These are phyloP conservation scores for Chlorella variabilis DNA, from an alignment of 163 green algal genomes.

Conservation along the genomic window DNA sequence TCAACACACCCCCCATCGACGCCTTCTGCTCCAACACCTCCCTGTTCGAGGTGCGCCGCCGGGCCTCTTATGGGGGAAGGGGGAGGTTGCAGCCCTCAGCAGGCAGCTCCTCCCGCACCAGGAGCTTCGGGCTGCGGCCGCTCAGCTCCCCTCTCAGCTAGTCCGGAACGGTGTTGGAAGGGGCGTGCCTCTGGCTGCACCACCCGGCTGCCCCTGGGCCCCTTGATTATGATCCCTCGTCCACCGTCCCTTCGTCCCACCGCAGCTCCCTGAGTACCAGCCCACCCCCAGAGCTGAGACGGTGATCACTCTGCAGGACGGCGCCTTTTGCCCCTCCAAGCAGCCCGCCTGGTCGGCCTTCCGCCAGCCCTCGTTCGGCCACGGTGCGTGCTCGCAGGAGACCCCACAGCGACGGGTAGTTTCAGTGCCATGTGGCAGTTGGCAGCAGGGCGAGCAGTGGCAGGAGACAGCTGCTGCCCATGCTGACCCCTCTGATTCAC, in stretches of 20 bases:
- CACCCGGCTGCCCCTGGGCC: no score
- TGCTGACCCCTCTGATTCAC: not conserved
- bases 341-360: constrained; percentile 58
- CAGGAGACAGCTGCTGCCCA: not conserved
- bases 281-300: not conserved
- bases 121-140: not conserved
- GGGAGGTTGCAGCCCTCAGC: no score
- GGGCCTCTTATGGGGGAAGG: no score
- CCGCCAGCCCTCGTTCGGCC: constrained; percentile 61
- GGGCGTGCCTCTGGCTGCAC: no score
- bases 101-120: not conserved
- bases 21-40: not conserved
- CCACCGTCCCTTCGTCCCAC: not conserved
- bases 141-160: no score
- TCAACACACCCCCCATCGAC: not conserved
- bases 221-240: no score
- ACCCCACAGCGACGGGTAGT: not conserved
- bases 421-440: no score
- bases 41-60: not conserved
- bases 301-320: not conserved
- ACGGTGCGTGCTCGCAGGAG: not conserved
- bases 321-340: constrained; percentile 6
- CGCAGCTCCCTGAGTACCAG: constrained; percentile 18
- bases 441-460: not conserved
- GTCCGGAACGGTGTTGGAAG: no score